These are phyloP conservation scores for Pseudopithomyces chartarum DNA, from an alignment of 2,329 filamentous ascomycete species.

Conservation along the genomic window DNA sequence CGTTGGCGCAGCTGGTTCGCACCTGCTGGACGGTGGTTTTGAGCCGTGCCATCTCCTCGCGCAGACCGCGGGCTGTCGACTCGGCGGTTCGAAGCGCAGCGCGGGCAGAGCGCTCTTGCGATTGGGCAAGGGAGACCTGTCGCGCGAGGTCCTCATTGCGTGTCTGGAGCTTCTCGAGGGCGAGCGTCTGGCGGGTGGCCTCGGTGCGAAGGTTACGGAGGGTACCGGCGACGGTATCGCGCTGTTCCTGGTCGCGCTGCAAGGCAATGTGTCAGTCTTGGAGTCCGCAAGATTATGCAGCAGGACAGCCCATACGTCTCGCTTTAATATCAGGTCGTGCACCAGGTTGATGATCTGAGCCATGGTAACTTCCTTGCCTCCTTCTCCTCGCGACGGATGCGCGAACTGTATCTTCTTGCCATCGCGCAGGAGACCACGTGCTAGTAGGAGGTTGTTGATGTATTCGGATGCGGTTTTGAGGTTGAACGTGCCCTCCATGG, in stretches of 20 bases:
- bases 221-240: conserved; percentile 79
- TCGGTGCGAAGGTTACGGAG: conserved; percentile 78
- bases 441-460: conserved; percentile 69
- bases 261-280: conserved; percentile 11
- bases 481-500: conserved; percentile 54
- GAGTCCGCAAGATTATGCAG: not conserved
- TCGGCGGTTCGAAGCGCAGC: conserved; percentile 76
- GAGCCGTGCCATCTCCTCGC: conserved; percentile 80
- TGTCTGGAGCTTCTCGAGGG: conserved; percentile 64
- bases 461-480: conserved; percentile 66
- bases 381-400: conserved; percentile 67
- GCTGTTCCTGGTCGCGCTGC: conserved; percentile 86
- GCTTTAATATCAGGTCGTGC: conserved; percentile 87
- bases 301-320: conserved; percentile 68
- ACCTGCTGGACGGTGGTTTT: conserved; percentile 83
- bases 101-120: conserved; percentile 72
- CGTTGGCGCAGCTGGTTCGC: conserved; percentile 83
- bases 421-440: conserved; percentile 65
- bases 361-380: conserved; percentile 72
- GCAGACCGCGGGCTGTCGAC: conserved; percentile 72
- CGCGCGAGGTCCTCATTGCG: conserved; percentile 62
- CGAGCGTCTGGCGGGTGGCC: conserved; percentile 72
- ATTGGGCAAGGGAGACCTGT: conserved; percentile 64
- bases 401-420: conserved; percentile 83
- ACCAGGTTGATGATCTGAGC: conserved; percentile 88